Conservation (phyloP, 225 moss, liverwort and hornwort species). For the Pleurozium schreberi region DNA sequence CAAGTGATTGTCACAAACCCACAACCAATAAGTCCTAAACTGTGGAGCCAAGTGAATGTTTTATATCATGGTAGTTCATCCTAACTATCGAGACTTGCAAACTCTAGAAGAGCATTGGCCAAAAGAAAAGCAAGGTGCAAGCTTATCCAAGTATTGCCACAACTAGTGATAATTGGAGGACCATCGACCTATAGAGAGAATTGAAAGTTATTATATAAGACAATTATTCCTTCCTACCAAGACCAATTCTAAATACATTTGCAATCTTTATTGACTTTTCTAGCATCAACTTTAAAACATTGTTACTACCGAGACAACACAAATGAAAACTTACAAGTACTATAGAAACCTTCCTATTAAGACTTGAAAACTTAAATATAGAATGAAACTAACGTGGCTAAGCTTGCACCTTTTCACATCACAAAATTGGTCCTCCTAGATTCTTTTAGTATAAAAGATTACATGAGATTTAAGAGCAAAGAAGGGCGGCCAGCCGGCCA, state of each 20-base stretch:
- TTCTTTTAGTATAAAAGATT: background rate
- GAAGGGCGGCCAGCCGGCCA: too few relatives aligned
- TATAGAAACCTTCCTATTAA: background rate
- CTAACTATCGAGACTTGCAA: too few relatives aligned
- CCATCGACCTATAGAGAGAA: background rate
- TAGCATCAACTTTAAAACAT: background rate
- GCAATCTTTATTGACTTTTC: background rate
- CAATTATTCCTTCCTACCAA: background rate
- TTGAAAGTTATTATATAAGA: too few relatives aligned
- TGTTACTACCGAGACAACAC: background rate
- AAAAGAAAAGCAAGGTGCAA: too few relatives aligned
- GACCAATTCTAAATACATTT: background rate
- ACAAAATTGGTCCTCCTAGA: background rate
- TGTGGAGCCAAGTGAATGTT: background rate
- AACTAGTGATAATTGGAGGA: background rate
- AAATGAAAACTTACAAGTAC: background rate
- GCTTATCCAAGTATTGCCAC: background rate
- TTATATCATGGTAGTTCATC: background rate
- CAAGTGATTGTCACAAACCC: background rate
- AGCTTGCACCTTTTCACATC: too few relatives aligned
- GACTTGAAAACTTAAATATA: background rate
- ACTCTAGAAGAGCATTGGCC: too few relatives aligned
- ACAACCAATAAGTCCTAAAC: background rate
- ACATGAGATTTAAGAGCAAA: too few relatives aligned
- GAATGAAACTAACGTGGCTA: background rate